A percentile compares a stretch with the other conserved stretches of the same genome.
phyloP scores from a whole-genome alignment of 2,329 filamentous ascomycete species.

The Emmonsiellopsis sp. region DNA sequence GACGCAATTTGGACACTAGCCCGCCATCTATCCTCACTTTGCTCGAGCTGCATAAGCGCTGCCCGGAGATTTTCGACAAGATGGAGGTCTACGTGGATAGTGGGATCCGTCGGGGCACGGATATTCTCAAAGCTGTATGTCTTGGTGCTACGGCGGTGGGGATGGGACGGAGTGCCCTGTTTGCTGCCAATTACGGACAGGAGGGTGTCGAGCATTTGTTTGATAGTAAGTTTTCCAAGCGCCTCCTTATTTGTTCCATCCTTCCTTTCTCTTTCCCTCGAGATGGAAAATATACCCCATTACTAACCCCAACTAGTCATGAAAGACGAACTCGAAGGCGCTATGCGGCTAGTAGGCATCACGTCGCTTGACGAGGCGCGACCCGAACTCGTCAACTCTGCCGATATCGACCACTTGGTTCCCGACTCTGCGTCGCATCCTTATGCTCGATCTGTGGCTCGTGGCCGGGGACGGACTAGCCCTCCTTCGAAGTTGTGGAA shows the following conservation, averaged over 20 bases:
- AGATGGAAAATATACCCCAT: neutral
- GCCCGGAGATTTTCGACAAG: conserved; percentile 40
- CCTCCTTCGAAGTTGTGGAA: conserved; percentile 19
- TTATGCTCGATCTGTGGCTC: conserved; percentile 30
- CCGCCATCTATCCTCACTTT: conserved; percentile 43
- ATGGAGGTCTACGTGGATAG: conserved; percentile 47
- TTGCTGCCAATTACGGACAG: conserved; percentile 45
- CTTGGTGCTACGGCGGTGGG: conserved; percentile 47
- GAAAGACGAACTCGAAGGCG: conserved; percentile 39
- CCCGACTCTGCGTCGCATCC: conserved; percentile 31
- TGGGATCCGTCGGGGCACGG: conserved; percentile 44
- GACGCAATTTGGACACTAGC: conserved; percentile 44
- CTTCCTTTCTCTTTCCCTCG: neutral
- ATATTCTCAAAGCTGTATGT: conserved; percentile 46
- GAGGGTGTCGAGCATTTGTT: conserved; percentile 46
- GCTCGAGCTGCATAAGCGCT: conserved; percentile 42
- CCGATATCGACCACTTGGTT: conserved; percentile 43
- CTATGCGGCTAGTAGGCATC: conserved; percentile 40
- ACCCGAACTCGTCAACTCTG: conserved; percentile 37
- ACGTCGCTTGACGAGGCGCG: conserved; percentile 34
- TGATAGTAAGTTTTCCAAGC: conserved; percentile 38
- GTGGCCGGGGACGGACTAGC: conserved; percentile 13
- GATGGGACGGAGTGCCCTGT: conserved; percentile 45
- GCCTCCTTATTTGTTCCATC: neutral
- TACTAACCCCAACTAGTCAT: conserved; percentile 22